Evolutionary conservation across 75 land plant genomes (phyloP).

Genomic region (Sequoiadendron giganteum): DNA sequence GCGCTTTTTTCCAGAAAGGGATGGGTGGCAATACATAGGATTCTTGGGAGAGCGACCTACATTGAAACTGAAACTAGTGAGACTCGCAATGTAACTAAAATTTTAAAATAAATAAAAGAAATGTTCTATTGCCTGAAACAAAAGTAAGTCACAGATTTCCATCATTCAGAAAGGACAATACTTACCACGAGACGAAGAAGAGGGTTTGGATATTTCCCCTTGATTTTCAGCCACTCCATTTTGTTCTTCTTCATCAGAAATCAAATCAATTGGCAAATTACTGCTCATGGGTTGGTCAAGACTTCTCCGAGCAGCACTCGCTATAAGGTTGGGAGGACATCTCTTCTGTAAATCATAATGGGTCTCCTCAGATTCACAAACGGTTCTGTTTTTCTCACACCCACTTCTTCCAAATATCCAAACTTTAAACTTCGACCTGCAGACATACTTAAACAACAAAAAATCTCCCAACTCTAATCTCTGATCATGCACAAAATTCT

Average conservation of each 20-base stretch:
- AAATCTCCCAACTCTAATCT: conserved; percentile 11
- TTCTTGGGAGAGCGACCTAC: neutral
- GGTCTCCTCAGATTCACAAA: neutral
- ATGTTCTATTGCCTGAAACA: neutral
- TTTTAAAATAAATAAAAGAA: neutral
- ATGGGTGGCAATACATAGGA: neutral
- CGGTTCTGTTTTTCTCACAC: neutral
- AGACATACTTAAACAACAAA: conserved; percentile 6
- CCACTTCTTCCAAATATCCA: conserved; percentile 12
- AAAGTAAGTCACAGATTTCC: neutral
- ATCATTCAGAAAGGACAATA: neutral
- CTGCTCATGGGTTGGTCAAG: too few relatives aligned
- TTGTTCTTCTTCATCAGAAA: neutral
- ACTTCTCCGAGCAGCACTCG: neutral
- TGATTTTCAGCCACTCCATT: neutral
- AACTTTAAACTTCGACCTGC: conserved; percentile 5
- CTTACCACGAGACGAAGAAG: neutral
- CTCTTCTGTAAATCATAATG: neutral
- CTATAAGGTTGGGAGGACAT: neutral
- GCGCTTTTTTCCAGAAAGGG: neutral
- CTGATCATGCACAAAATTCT: conserved; percentile 10
- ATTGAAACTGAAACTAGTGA: neutral
- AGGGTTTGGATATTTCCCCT: neutral
- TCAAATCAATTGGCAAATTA: neutral
- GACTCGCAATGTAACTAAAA: neutral